These are phyloP conservation scores for Trichoderma semiorbis DNA, from an alignment of 2,329 filamentous ascomycete species.

Conservation along the genomic window DNA sequence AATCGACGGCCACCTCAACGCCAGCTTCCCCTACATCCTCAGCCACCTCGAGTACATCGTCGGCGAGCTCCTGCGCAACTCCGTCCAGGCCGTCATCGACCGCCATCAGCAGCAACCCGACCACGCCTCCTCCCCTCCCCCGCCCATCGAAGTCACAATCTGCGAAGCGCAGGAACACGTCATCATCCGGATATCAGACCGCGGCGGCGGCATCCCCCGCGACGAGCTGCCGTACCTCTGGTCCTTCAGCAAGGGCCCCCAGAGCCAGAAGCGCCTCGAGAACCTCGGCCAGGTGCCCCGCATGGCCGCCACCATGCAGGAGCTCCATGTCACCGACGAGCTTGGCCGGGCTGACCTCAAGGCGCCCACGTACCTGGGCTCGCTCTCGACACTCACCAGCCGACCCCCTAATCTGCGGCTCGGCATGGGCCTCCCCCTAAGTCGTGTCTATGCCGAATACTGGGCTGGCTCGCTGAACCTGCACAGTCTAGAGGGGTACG, in stretches of 20 bases:
- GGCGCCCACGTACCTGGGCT: slow-evolving; percentile 49
- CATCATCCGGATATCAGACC: slow-evolving; percentile 93
- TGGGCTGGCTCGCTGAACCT: slow-evolving; percentile 92
- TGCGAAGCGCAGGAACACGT: slow-evolving; percentile 94
- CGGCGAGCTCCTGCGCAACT: slow-evolving; percentile 90
- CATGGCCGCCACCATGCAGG: slow-evolving; percentile 90
- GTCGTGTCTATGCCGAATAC: slow-evolving; percentile 92
- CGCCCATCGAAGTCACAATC: slow-evolving; percentile 88
- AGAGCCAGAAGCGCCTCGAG: slow-evolving; percentile 70
- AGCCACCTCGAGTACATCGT: slow-evolving; percentile 97
- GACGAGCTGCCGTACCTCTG: slow-evolving; percentile 86
- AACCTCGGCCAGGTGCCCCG: slow-evolving; percentile 85
- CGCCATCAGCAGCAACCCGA: slow-evolving; percentile 46
- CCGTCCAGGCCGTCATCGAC: slow-evolving; percentile 87
- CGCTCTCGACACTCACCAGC: slow-evolving; percentile 74
- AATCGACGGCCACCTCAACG: slow-evolving; percentile 79
- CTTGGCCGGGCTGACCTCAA: slow-evolving; percentile 41
- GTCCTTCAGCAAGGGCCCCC: slow-evolving; percentile 93
- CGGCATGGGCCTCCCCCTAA: slow-evolving; percentile 91
- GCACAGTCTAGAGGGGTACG: slow-evolving; percentile 92
- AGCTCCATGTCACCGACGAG: slow-evolving; percentile 57
- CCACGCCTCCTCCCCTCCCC: slow-evolving; percentile 48
- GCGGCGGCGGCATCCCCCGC: slow-evolving; percentile 84
- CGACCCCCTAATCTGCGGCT: slow-evolving; percentile 82
- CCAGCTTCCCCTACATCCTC: slow-evolving; percentile 93